Evolutionary conservation across 352 stramenopile species (phyloP).

Genomic region (Globisporangium nodosum): DNA sequence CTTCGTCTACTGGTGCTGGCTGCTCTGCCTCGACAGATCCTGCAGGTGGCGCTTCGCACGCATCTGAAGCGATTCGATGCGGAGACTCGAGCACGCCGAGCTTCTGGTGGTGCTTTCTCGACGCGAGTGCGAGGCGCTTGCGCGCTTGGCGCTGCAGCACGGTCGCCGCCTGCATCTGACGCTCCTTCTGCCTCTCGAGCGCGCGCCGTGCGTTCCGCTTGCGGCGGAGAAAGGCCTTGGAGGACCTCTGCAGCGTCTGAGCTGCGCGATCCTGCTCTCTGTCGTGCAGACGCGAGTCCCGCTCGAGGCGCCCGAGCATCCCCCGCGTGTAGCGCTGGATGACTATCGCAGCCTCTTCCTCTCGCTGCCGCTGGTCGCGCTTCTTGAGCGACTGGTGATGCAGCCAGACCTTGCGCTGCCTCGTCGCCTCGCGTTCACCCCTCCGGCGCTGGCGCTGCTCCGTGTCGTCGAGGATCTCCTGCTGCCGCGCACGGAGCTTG

Average conservation of each 20-base stretch:
- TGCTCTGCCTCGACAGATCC: not conserved
- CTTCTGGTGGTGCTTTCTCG: slow-evolving; percentile 6
- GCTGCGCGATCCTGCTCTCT: slow-evolving; percentile 21
- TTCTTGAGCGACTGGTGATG: slow-evolving; percentile 40
- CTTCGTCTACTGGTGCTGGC: not conserved
- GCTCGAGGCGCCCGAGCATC: slow-evolving; percentile 20
- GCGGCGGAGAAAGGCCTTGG: slow-evolving; percentile 24
- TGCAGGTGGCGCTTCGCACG: not conserved
- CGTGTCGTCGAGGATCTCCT: slow-evolving; percentile 35
- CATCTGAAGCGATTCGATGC: not conserved
- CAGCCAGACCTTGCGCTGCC: slow-evolving; percentile 43
- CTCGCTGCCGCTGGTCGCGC: slow-evolving; percentile 30
- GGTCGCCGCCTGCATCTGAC: slow-evolving; percentile 27
- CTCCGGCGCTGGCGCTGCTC: slow-evolving; percentile 28
- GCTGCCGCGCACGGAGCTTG: slow-evolving; percentile 39
- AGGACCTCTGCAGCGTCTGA: slow-evolving; percentile 24
- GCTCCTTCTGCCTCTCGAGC: slow-evolving; percentile 20
- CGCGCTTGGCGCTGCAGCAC: slow-evolving; percentile 47
- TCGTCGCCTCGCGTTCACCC: slow-evolving; percentile 30
- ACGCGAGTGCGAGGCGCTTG: slow-evolving; percentile 12
- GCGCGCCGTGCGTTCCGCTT: slow-evolving; percentile 15
- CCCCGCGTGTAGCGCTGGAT: slow-evolving; percentile 44
- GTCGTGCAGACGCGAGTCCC: slow-evolving; percentile 6
- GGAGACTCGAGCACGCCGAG: not conserved
- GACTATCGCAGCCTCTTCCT: slow-evolving; percentile 27